Evolutionary conservation across 495 filamentous ascomycete species (phyloP).

Genomic region (Daldinia grandis): DNA sequence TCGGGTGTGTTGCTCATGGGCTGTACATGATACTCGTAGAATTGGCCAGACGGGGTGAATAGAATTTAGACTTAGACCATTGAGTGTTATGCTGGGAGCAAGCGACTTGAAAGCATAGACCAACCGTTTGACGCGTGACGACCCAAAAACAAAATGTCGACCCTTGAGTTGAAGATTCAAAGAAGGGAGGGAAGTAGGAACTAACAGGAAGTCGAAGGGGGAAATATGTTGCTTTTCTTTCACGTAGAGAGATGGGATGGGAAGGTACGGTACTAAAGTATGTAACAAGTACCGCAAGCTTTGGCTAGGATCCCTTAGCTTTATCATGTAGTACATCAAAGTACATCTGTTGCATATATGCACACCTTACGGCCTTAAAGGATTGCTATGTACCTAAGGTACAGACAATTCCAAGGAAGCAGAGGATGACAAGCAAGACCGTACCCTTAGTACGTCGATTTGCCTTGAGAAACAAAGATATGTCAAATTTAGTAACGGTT

Average conservation of each 20-base stretch:
- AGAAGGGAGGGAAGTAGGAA: slow-evolving; percentile 12
- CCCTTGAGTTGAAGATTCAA: background rate
- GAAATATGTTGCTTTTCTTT: slow-evolving; percentile 32
- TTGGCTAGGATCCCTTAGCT: slow-evolving; percentile 7
- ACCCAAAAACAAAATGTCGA: background rate
- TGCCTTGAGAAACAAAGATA: background rate
- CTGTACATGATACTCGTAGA: background rate
- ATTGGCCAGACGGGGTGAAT: background rate
- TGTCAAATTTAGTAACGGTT: background rate
- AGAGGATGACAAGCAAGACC: background rate
- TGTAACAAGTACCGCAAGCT: slow-evolving; percentile 10
- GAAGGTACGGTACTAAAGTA: background rate
- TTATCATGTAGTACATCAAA: slow-evolving; percentile 10
- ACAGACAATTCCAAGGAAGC: background rate
- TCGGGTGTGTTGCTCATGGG: background rate
- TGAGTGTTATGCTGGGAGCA: background rate
- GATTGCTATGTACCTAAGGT: background rate
- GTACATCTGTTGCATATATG: slow-evolving; percentile 10
- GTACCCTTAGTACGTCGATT: background rate
- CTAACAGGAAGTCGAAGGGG: background rate
- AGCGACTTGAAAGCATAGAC: background rate
- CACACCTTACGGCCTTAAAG: slow-evolving; percentile 20
- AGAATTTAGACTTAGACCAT: background rate
- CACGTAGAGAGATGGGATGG: background rate
- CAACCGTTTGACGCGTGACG: background rate